Conservation (phyloP, 352 stramenopile genomes). For the Phytophthora multivora region DNA sequence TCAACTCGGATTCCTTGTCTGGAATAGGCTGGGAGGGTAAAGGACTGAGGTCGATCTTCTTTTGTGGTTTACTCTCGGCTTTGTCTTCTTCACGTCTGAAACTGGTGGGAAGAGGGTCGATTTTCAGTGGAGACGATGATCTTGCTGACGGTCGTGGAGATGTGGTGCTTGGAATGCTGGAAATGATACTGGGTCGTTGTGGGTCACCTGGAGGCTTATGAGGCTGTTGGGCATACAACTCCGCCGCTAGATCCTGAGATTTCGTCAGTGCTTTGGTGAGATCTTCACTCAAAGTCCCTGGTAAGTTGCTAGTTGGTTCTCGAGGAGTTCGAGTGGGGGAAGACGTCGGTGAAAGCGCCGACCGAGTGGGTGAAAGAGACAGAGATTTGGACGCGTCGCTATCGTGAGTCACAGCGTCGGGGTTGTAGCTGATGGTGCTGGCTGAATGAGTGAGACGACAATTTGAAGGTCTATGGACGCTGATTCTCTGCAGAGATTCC, state of each 20-base stretch:
- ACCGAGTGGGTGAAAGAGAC: neutral
- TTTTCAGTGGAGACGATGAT: conserved; percentile 40
- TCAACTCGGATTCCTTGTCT: conserved; percentile 30
- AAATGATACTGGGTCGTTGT: conserved; percentile 13
- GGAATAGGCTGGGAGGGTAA: conserved; percentile 17
- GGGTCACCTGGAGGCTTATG: conserved; percentile 27
- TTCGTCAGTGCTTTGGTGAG: conserved; percentile 1
- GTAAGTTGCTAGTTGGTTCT: conserved; percentile 14
- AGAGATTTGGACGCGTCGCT: neutral
- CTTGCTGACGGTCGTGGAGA: conserved; percentile 22
- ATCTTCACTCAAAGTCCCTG: conserved; percentile 20
- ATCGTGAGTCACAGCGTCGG: conserved; percentile 2
- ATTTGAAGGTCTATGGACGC: conserved; percentile 18
- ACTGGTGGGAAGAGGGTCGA: conserved; percentile 32
- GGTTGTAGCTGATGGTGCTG: conserved; percentile 10
- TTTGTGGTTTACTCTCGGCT: conserved; percentile 29
- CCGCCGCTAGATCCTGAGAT: neutral
- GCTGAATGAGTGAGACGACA: conserved; percentile 31
- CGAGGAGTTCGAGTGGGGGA: conserved; percentile 25
- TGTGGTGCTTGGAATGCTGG: conserved; percentile 2
- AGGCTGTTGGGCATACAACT: conserved; percentile 11
- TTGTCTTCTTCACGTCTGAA: conserved; percentile 26
- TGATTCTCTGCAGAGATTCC: conserved; percentile 64
- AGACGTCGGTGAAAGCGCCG: conserved; percentile 6
- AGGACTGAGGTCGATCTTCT: conserved; percentile 24